Evolutionary conservation across 2,329 filamentous ascomycete species (phyloP).

Genomic region (Phialophora chinensis): DNA sequence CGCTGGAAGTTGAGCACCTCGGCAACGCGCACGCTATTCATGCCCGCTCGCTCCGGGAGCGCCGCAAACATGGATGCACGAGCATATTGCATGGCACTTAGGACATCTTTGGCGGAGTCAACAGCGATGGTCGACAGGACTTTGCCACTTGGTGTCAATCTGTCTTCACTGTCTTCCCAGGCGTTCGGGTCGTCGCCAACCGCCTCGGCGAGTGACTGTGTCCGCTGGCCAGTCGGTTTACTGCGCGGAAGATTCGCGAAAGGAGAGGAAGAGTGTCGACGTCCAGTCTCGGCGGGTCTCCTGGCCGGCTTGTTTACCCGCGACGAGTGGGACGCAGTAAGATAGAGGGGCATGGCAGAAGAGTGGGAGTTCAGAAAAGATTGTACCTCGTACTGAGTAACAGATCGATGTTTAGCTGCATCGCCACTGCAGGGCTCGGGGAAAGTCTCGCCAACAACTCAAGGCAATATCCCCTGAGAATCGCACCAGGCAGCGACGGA

Average conservation of each 20-base stretch:
- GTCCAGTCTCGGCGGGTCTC: constrained; percentile 38
- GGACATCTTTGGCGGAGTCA: constrained; percentile 55
- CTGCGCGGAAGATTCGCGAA: constrained; percentile 50
- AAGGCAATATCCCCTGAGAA: not conserved
- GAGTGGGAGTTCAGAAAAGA: not conserved
- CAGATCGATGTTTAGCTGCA: not conserved
- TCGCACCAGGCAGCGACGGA: not conserved
- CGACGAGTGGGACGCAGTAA: constrained; percentile 55
- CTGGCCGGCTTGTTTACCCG: constrained; percentile 51
- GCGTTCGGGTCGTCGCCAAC: constrained; percentile 38
- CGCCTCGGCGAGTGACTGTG: constrained; percentile 35
- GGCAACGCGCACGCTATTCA: constrained; percentile 66
- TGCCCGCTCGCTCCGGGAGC: constrained; percentile 63
- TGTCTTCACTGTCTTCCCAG: constrained; percentile 43
- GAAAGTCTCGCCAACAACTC: not conserved
- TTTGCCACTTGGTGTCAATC: constrained; percentile 59
- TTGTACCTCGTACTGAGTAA: not conserved
- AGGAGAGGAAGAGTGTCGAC: constrained; percentile 44
- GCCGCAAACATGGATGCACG: constrained; percentile 61
- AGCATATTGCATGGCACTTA: constrained; percentile 61
- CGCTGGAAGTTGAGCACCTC: constrained; percentile 63
- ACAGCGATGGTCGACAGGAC: constrained; percentile 57
- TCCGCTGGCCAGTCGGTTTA: constrained; percentile 46
- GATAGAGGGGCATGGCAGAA: constrained; percentile 52
- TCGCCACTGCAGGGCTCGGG: not conserved